Evolutionary conservation across 768 basidiomycete species (phyloP).

Genomic region (Lactarius sp.): DNA sequence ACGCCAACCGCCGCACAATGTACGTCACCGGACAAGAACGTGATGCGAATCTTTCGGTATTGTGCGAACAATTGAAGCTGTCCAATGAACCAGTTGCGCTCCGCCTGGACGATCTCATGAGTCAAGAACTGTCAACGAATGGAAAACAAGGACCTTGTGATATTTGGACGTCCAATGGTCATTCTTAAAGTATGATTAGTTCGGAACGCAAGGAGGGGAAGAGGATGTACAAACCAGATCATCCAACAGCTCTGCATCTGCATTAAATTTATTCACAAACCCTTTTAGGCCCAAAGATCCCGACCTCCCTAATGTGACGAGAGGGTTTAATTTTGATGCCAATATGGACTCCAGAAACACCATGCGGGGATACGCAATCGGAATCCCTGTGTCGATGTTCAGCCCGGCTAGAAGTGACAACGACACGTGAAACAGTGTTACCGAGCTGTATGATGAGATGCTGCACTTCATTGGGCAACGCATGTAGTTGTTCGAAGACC

Average conservation of each 20-base stretch:
- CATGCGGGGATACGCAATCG: constrained; percentile 91
- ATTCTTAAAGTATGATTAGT: constrained; percentile 43
- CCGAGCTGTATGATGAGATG: constrained; percentile 85
- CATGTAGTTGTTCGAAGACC: constrained; percentile 57
- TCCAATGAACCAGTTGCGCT: constrained; percentile 85
- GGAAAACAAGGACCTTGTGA: constrained; percentile 54
- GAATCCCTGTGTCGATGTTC: constrained; percentile 46
- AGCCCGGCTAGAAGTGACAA: not conserved
- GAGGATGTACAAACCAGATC: constrained; percentile 54
- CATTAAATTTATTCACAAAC: constrained; percentile 87
- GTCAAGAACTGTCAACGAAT: not conserved
- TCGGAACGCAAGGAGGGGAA: constrained; percentile 23
- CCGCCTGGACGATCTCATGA: constrained; percentile 47
- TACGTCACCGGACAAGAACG: constrained; percentile 89
- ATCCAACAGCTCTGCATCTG: constrained; percentile 90
- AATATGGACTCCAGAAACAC: constrained; percentile 79
- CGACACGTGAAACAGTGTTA: constrained; percentile 25
- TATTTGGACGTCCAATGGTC: constrained; percentile 87
- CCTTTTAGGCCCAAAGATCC: constrained; percentile 67
- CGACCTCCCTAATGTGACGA: constrained; percentile 65
- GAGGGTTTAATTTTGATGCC: constrained; percentile 79
- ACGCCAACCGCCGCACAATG: constrained; percentile 84
- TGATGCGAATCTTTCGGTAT: constrained; percentile 61
- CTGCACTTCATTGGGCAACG: constrained; percentile 61
- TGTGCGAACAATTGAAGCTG: constrained; percentile 71